Percentiles rank a stretch among this genome's conserved stretches.
Conservation (phyloP, 306 rosid genomes). For the Lablab purpureus region DNA sequence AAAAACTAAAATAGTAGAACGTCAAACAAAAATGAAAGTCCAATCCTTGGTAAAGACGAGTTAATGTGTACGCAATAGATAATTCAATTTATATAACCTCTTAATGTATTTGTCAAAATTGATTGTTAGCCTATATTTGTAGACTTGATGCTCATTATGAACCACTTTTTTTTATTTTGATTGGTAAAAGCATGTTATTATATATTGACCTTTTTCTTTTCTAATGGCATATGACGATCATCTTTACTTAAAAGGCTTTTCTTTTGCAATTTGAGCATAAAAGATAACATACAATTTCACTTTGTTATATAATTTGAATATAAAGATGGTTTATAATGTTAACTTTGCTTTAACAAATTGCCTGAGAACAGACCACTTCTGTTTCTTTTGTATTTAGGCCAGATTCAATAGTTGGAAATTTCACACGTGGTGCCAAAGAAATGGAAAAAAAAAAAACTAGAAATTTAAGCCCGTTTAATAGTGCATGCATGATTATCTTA, state of each 20-base stretch:
- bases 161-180: background rate
- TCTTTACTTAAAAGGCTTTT: background rate
- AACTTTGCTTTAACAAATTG: background rate
- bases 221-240: background rate
- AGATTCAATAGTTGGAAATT: background rate
- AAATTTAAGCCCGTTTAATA: background rate
- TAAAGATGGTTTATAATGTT: background rate
- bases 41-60: background rate
- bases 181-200: background rate
- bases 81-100: background rate
- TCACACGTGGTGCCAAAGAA: slow-evolving; percentile 25
- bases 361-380: background rate
- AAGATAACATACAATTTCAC: background rate
- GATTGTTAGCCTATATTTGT: background rate
- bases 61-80: slow-evolving; percentile 13
- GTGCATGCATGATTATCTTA: background rate
- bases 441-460: too few relatives aligned
- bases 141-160: background rate
- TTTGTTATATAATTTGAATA: background rate
- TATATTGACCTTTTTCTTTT: slow-evolving; percentile 9
- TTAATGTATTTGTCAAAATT: background rate
- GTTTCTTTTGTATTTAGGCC: background rate
- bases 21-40: background rate
- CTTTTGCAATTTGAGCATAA: background rate
- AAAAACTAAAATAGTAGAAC: background rate